phyloP scores from a whole-genome alignment of 371 early-diverging fungal species.

The Circinella umbellata region DNA sequence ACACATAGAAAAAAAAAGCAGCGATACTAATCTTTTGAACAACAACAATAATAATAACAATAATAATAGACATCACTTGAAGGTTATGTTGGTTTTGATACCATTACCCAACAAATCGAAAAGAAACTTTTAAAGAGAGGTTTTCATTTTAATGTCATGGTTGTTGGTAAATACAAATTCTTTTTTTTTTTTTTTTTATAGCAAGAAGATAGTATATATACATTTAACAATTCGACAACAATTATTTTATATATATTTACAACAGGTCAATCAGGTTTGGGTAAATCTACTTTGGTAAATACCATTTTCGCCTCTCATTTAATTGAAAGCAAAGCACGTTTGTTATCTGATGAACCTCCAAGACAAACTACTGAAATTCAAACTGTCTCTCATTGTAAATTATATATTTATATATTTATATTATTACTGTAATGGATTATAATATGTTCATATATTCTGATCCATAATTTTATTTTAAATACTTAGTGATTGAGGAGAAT shows the following conservation, averaged over 20 bases:
- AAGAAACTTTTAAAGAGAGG: slow-evolving; percentile 92
- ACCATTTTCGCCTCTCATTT: slow-evolving; percentile 89
- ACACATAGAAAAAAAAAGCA: too few species aligned
- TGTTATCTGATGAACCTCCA: slow-evolving; percentile 72
- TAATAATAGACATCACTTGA: slow-evolving; percentile 44
- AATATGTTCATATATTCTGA: background rate
- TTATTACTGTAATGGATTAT: slow-evolving; percentile 3
- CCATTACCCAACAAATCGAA: slow-evolving; percentile 92
- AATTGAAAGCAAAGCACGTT: slow-evolving; percentile 84
- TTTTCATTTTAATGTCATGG: slow-evolving; percentile 94
- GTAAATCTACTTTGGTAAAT: slow-evolving; percentile 98
- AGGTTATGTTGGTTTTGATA: slow-evolving; percentile 95
- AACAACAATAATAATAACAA: too few species aligned
- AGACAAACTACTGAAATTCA: slow-evolving; percentile 88
- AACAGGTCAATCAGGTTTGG: slow-evolving; percentile 95
- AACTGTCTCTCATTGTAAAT: slow-evolving; percentile 77
- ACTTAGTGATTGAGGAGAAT: slow-evolving; percentile 81
- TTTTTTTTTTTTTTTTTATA: background rate
- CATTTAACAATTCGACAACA: too few species aligned
- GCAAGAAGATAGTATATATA: too few species aligned
- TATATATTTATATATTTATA: background rate
- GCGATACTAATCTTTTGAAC: background rate
- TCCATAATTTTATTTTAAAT: background rate
- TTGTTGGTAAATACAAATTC: slow-evolving; percentile 71
- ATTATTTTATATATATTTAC: background rate